Evolutionary conservation across 805 yeast species (phyloP), one percentile per base, ranked within the genome.

Genomic region (Candida nitratophila): DNA sequence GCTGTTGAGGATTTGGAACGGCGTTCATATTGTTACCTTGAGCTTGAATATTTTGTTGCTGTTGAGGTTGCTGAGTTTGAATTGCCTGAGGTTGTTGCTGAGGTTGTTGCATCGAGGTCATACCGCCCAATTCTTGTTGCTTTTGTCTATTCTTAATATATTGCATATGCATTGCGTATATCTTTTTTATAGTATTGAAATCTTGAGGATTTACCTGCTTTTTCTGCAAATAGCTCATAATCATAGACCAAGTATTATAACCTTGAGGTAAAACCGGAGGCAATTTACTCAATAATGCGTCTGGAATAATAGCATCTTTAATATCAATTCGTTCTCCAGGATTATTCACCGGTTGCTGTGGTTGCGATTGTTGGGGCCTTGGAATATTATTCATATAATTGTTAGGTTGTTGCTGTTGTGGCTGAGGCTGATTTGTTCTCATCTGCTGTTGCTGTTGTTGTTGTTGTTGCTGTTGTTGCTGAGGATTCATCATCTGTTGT

Each of bases 221-320:
- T 49, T 76, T 73, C 50, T 77, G 75, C 37, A 79, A 63, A 51
- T 81, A 73, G 36, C 81, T 83, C 60, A 81, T 77, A 26, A 87
- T 78, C 57, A 81, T 86, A 20, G 79, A 76, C 96, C 96, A 89
- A 7, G 95, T 86, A 51, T 76, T 81, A 26, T 81, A 81, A 41
- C 80, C 83, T 14, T 82, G 81, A 0, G 96, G 96, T 30, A 87
- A 68, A 9, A 55, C 49, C 39, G 76, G 82, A 10, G 95, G 95
- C 39, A 87, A 74, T 53, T 77, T 77, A 43, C 74, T 70, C 19
- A 87, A 63, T 22, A 87, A 60, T 2, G 78, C 76, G 15, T 75
- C 76, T 0, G 96, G 96, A 41, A 89, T 86, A 3, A 86, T 88
- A 2, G 79, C 66, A 37, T 77, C 78, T 48, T 82, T 76, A 57